Evolutionary conservation across 176 grass and related monocot species (phyloP).

Genomic region (Tillandsia leiboldiana): DNA sequence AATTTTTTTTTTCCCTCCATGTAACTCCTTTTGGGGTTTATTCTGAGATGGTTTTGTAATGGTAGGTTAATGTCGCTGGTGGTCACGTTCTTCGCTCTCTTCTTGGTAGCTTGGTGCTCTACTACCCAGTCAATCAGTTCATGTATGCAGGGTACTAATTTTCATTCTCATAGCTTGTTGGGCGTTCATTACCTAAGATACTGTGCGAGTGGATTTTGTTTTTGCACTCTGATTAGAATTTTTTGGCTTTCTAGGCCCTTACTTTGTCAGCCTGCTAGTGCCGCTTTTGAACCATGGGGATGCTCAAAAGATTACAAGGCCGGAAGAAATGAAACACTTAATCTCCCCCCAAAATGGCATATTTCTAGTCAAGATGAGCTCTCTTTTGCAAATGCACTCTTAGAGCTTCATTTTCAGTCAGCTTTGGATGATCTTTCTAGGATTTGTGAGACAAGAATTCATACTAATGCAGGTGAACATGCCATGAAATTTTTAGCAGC

Average conservation of each 20-base stretch:
- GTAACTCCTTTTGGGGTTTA: constrained; percentile 7
- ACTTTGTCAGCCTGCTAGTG: constrained; percentile 38
- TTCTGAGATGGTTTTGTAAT: constrained; percentile 20
- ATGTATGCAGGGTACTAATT: constrained; percentile 37
- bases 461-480: constrained; percentile 58
- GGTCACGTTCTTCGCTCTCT: constrained; percentile 84
- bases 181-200: constrained; percentile 14
- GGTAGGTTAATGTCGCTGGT: constrained; percentile 83
- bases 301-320: constrained; percentile 68
- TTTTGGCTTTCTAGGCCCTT: constrained; percentile 43
- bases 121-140: constrained; percentile 78
- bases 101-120: constrained; percentile 68
- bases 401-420: constrained; percentile 70
- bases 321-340: constrained; percentile 40
- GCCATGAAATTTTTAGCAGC: neutral
- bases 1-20: neutral
- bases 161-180: constrained; percentile 18
- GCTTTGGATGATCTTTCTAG: constrained; percentile 76
- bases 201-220: constrained; percentile 13
- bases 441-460: constrained; percentile 50
- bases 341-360: constrained; percentile 66
- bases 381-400: constrained; percentile 80
- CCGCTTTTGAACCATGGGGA: constrained; percentile 73
- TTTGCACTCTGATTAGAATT: neutral
- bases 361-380: constrained; percentile 70